Base-by-base conservation (phyloP, 805 yeast species). In the Zygosaccharomyces bisporus region DNA sequence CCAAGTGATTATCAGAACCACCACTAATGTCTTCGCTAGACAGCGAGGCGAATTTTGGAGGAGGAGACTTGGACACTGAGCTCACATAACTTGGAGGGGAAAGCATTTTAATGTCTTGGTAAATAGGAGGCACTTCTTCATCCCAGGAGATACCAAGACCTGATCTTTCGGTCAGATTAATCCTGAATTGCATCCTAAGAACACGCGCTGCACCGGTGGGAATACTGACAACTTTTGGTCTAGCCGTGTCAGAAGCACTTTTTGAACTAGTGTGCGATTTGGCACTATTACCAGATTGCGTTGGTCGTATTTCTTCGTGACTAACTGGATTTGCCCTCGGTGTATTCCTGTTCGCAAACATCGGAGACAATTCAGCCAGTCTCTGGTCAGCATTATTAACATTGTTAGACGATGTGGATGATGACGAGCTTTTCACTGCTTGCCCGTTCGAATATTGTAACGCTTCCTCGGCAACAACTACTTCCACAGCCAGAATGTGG, bases 131-230 rank as follows among this genome's bases (percentile, higher is more conserved):
- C 13, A 95, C 98, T 65, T 93, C 99, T 60, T 91, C 97, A 65
- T 91, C 97, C 98, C 99, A 93, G 0, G 97, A 85, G 23, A 93
- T 87, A 4, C 99, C 99, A 33, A 93, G 72, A 0, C 99, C 99
- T 0, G 95, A 83, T 47, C 98, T 73, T 61, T 90, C 98, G 2
- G 95, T 85, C 17, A 93, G 67, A 2, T 72, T 71, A n/a, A 91
- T 57, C 52, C 84, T 83, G 68, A 93, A 91, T 64, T 90, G 96
- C 97, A 93, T 93, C 52, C 98, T 71, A 48, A 93, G 70, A 1
- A 93, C 95, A 39, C 99, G 72, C 0, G 99, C 99, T 3, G 95
- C 86, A 12, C 99, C 99, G 0, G 98, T 93, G 2, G 95, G 90
- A 0, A 84, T 77, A 37, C 90, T 89, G 13, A 77, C 71, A 10